Percentiles rank a stretch among this genome's conserved stretches.
These are phyloP conservation scores for Metarhizium guizhouense DNA, from an alignment of 2,329 filamentous ascomycete genomes.

Conservation along the genomic window DNA sequence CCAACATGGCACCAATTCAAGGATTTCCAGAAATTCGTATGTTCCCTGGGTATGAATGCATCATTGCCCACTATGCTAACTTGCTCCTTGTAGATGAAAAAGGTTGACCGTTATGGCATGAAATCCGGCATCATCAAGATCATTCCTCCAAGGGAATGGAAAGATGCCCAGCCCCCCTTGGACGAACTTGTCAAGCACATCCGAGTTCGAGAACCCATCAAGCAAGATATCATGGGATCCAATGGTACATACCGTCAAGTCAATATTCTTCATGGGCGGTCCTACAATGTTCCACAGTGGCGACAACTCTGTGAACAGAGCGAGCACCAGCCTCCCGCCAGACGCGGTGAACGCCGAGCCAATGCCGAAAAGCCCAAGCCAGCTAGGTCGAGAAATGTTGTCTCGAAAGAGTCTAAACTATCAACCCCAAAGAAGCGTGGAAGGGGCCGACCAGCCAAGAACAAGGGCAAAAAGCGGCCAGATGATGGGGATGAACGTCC, in stretches of 20 bases:
- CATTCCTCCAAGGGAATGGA: conserved; percentile 91
- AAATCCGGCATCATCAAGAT: conserved; percentile 95
- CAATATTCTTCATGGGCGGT: conserved; percentile 91
- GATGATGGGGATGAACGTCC: conserved; percentile 41
- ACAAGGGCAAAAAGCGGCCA: conserved; percentile 28
- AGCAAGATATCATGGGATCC: conserved; percentile 94
- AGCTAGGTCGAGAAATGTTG: conserved; percentile 28
- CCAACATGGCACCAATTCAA: conserved; percentile 93
- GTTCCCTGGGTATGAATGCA: conserved; percentile 18
- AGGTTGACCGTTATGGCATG: conserved; percentile 93
- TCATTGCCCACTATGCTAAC: conserved; percentile 17
- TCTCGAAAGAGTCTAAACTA: conserved; percentile 21
- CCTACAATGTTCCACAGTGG: conserved; percentile 97
- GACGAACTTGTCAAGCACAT: conserved; percentile 85
- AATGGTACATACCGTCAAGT: conserved; percentile 94
- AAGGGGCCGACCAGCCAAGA: conserved; percentile 29
- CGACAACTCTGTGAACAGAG: conserved; percentile 86
- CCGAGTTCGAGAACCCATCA: conserved; percentile 92
- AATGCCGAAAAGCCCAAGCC: conserved; percentile 45
- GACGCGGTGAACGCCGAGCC: conserved; percentile 70
- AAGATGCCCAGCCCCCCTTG: conserved; percentile 64
- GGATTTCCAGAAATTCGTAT: conserved; percentile 84
- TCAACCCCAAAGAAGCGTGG: conserved; percentile 29
- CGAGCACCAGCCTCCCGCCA: conserved; percentile 89
- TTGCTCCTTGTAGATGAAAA: conserved; percentile 48